A percentile compares a stretch with the other conserved stretches of the same genome.
phyloP scores from a whole-genome alignment of 202 grass and related monocot genomes.

The Setaria viridis region DNA sequence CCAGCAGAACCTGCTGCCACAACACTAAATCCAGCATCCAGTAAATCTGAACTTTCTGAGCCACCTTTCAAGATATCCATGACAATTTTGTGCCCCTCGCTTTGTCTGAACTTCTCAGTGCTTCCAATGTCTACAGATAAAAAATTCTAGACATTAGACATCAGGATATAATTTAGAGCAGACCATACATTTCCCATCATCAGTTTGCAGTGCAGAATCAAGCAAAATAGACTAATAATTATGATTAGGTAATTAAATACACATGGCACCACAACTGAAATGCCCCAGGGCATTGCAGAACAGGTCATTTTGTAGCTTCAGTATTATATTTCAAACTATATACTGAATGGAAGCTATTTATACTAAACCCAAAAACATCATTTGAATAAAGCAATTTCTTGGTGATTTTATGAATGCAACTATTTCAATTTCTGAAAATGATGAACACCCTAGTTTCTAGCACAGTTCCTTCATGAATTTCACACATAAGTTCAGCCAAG shows the following conservation, averaged over 20 bases:
- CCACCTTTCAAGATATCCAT: constrained; percentile 67
- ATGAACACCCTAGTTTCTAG: neutral
- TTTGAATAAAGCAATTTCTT: neutral
- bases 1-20: constrained; percentile 71
- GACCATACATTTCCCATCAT: neutral
- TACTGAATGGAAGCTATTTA: neutral
- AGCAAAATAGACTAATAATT: constrained; percentile 11
- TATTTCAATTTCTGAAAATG: neutral
- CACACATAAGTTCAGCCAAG: neutral
- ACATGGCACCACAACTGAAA: neutral
- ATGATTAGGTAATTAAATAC: neutral
- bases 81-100: constrained; percentile 65
- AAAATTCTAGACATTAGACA: constrained; percentile 37
- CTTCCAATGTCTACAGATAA: constrained; percentile 69
- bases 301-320: neutral
- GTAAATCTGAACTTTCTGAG: constrained; percentile 60
- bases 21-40: constrained; percentile 73
- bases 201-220: neutral
- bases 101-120: constrained; percentile 75
- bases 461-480: neutral
- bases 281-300: neutral
- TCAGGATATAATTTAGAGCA: neutral
- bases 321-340: neutral
- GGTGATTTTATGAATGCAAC: neutral
- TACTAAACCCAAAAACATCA: neutral